Conservation (phyloP, 495 filamentous ascomycete species). For the Penicillium riverlandense region DNA sequence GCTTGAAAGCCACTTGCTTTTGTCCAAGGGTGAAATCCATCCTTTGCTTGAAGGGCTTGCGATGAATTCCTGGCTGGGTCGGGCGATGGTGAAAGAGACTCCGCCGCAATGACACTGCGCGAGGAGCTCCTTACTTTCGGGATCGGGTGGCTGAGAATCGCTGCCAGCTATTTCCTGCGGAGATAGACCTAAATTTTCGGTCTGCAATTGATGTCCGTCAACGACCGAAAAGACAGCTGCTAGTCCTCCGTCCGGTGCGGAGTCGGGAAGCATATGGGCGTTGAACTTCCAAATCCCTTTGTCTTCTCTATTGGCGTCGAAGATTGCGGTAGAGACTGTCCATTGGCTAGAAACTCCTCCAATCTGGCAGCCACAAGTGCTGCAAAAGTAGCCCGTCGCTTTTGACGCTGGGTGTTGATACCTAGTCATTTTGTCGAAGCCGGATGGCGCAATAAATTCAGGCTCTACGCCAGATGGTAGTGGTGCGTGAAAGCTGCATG, state of each 20-base stretch:
- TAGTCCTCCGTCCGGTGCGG: slow-evolving; percentile 39
- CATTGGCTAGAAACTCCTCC: slow-evolving; percentile 16
- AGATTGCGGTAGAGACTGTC: slow-evolving; percentile 24
- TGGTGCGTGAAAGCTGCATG: slow-evolving; percentile 43
- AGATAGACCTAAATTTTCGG: slow-evolving; percentile 10
- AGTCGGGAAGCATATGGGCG: slow-evolving; percentile 34
- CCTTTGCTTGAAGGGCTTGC: slow-evolving; percentile 19
- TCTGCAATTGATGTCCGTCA: slow-evolving; percentile 14
- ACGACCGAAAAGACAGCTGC: slow-evolving; percentile 23
- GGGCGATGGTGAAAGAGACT: slow-evolving; percentile 32
- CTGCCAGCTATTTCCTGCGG: not conserved
- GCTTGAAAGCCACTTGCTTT: slow-evolving; percentile 30
- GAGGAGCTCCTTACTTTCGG: slow-evolving; percentile 10
- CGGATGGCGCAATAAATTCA: slow-evolving; percentile 22
- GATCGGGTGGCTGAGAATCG: not conserved
- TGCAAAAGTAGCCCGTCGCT: slow-evolving; percentile 33
- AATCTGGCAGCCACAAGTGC: slow-evolving; percentile 36
- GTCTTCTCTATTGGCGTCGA: slow-evolving; percentile 18
- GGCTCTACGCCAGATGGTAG: slow-evolving; percentile 32
- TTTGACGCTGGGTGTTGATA: slow-evolving; percentile 25
- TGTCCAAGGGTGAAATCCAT: slow-evolving; percentile 34
- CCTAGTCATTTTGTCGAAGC: slow-evolving; percentile 13
- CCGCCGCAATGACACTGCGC: slow-evolving; percentile 46
- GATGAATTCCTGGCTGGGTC: slow-evolving; percentile 22
- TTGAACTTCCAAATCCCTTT: slow-evolving; percentile 22